A percentile compares a stretch with the other conserved stretches of the same genome.
Conservation (phyloP, 495 filamentous ascomycete genomes). For the Penicillium psychrofluorescens region DNA sequence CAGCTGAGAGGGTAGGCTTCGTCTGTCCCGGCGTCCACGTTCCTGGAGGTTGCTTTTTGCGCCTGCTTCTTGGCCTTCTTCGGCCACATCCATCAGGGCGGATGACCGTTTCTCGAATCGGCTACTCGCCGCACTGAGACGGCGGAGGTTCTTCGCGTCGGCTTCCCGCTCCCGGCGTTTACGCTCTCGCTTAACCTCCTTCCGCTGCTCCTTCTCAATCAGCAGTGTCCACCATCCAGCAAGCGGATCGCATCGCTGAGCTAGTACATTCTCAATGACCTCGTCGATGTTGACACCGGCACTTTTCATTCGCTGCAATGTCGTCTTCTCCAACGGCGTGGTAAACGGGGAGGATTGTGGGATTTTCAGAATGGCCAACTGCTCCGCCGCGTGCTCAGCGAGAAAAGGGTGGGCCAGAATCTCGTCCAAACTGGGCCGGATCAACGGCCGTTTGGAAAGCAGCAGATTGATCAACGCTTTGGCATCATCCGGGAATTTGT, state of each 20-base stretch:
- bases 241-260: conserved; percentile 79
- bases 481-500: conserved; percentile 69
- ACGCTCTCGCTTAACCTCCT: conserved; percentile 72
- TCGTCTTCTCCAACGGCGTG: conserved; percentile 83
- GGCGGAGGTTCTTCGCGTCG: conserved; percentile 71
- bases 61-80: conserved; percentile 46
- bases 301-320: conserved; percentile 85
- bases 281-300: conserved; percentile 92
- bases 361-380: conserved; percentile 83
- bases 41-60: conserved; percentile 23
- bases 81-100: conserved; percentile 65
- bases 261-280: conserved; percentile 87
- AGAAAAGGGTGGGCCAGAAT: conserved; percentile 87
- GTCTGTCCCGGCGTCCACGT: conserved; percentile 48
- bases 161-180: conserved; percentile 79
- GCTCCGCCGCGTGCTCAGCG: conserved; percentile 76
- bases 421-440: conserved; percentile 79
- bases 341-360: conserved; percentile 80
- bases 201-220: conserved; percentile 93
- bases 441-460: conserved; percentile 80
- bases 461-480: conserved; percentile 65
- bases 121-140: conserved; percentile 80
- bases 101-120: conserved; percentile 72
- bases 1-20: conserved; percentile 45
- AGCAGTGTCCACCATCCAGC: conserved; percentile 96